A percentile compares a stretch with the other conserved stretches of the same genome.
These are phyloP conservation scores for Colletotrichum australisinense DNA, from an alignment of 2,329 filamentous ascomycete genomes.

Conservation along the genomic window DNA sequence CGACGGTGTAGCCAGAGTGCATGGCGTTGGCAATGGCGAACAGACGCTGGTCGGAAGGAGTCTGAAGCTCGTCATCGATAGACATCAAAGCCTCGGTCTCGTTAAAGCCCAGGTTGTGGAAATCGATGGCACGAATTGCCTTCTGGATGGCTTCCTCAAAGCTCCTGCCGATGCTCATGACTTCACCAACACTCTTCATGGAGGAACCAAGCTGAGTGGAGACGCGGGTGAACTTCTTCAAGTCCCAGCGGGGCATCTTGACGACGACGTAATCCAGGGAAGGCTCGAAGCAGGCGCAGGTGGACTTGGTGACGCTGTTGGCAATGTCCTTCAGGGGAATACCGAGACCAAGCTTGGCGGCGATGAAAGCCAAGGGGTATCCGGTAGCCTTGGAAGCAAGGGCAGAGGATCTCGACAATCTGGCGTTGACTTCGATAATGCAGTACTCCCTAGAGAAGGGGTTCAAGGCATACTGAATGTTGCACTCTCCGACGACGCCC, in stretches of 20 bases:
- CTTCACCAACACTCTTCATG: slow-evolving; percentile 99
- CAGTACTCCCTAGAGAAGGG: slow-evolving; percentile 96
- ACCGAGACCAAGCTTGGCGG: slow-evolving; percentile 93
- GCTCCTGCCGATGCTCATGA: slow-evolving; percentile 96
- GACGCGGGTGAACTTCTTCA: slow-evolving; percentile 98
- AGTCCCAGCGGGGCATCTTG: slow-evolving; percentile 98
- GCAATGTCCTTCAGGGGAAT: slow-evolving; percentile 97
- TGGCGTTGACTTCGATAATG: slow-evolving; percentile 98
- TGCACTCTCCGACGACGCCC: slow-evolving; percentile 97
- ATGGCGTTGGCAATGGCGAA: slow-evolving; percentile 99
- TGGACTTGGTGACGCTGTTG: slow-evolving; percentile 95
- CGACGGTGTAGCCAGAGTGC: slow-evolving; percentile 91
- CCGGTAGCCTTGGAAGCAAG: slow-evolving; percentile 97
- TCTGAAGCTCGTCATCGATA: slow-evolving; percentile 95
- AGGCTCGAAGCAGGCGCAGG: slow-evolving; percentile 97
- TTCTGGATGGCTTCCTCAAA: slow-evolving; percentile 99
- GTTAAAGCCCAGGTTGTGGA: slow-evolving; percentile 94
- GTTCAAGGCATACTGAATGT: slow-evolving; percentile 98
- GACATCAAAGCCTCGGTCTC: slow-evolving; percentile 93
- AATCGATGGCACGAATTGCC: slow-evolving; percentile 94
- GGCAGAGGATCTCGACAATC: slow-evolving; percentile 93
- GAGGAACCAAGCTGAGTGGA: slow-evolving; percentile 96
- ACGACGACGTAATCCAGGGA: slow-evolving; percentile 98
- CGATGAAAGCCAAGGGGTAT: slow-evolving; percentile 95
- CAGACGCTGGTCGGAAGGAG: slow-evolving; percentile 94